A percentile compares a stretch with the other conserved stretches of the same genome.
Conservation (phyloP, 2,329 filamentous ascomycete genomes). For the Fusarium camptoceras region DNA sequence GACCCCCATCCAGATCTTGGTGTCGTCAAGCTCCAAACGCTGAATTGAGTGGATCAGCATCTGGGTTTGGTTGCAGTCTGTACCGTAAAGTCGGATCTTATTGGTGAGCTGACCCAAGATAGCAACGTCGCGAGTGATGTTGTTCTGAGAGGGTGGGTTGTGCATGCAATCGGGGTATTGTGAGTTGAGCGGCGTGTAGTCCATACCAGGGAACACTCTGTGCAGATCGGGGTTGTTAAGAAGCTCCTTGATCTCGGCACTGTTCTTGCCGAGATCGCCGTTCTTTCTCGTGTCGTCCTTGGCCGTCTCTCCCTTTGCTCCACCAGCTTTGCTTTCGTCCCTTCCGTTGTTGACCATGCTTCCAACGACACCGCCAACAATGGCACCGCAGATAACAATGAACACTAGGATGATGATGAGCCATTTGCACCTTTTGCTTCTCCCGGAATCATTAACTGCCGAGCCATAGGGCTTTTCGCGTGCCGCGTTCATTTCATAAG, state of each 20-base stretch:
- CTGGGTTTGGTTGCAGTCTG: conserved; percentile 96
- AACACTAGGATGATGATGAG: conserved; percentile 73
- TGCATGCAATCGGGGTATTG: conserved; percentile 87
- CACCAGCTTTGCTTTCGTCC: conserved; percentile 21
- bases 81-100: conserved; percentile 89
- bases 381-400: conserved; percentile 74
- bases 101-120: conserved; percentile 92
- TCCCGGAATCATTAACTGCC: conserved; percentile 68
- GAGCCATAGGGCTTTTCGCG: conserved; percentile 74
- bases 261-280: conserved; percentile 79
- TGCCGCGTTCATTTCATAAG: conserved; percentile 49
- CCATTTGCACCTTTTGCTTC: conserved; percentile 76
- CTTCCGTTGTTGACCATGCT: conserved; percentile 68
- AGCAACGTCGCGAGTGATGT: conserved; percentile 90
- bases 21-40: conserved; percentile 74
- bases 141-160: conserved; percentile 89
- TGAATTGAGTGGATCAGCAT: conserved; percentile 89
- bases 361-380: conserved; percentile 80
- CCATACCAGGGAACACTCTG: conserved; percentile 94
- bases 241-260: conserved; percentile 81
- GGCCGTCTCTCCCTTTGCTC: conserved; percentile 61
- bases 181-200: conserved; percentile 92
- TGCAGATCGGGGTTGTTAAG: conserved; percentile 85
- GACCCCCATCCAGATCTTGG: conserved; percentile 95
- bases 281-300: conserved; percentile 70